Evolutionary conservation across 2,329 filamentous ascomycete species (phyloP).

Genomic region (Phyllosticta ampelicida): DNA sequence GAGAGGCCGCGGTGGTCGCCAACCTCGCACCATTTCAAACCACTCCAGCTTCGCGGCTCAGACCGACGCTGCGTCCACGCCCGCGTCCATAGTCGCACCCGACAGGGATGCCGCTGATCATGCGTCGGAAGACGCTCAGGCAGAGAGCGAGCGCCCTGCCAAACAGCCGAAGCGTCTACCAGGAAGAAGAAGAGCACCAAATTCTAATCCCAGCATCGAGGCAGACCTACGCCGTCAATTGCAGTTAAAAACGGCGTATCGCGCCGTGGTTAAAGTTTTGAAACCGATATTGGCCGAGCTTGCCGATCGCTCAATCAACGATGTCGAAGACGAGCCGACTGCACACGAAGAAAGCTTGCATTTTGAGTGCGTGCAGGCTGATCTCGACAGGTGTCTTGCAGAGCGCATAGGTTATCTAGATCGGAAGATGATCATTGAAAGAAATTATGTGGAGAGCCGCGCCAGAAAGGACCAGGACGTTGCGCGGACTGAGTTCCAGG

Average conservation of each 20-base stretch:
- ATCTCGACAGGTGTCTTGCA: conserved; percentile 41
- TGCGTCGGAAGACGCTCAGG: conserved; percentile 9
- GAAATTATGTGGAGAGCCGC: conserved; percentile 27
- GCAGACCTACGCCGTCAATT: conserved; percentile 46
- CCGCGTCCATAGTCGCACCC: conserved; percentile 21
- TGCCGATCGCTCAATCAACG: conserved; percentile 48
- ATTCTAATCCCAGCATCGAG: conserved; percentile 36
- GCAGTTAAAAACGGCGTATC: conserved; percentile 54
- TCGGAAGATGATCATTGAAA: conserved; percentile 26
- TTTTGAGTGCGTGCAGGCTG: conserved; percentile 40
- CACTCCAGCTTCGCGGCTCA: conserved; percentile 6
- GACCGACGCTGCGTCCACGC: conserved; percentile 17
- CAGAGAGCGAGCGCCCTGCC: conserved; percentile 23
- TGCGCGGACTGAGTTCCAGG: conserved; percentile 25
- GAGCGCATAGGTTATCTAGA: conserved; percentile 28
- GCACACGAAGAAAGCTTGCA: conserved; percentile 45
- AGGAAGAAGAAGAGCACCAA: conserved; percentile 37
- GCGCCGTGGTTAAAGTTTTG: conserved; percentile 50
- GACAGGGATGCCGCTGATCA: conserved; percentile 20
- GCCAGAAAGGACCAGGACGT: conserved; percentile 25
- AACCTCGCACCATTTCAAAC: not conserved
- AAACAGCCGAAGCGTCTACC: conserved; percentile 29
- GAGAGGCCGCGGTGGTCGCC: conserved; percentile 7
- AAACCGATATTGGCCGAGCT: conserved; percentile 57
- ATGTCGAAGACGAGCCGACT: conserved; percentile 44